Evolutionary conservation across 2,329 filamentous ascomycete genomes (phyloP).

Genomic region (Beauveria bassiana): DNA sequence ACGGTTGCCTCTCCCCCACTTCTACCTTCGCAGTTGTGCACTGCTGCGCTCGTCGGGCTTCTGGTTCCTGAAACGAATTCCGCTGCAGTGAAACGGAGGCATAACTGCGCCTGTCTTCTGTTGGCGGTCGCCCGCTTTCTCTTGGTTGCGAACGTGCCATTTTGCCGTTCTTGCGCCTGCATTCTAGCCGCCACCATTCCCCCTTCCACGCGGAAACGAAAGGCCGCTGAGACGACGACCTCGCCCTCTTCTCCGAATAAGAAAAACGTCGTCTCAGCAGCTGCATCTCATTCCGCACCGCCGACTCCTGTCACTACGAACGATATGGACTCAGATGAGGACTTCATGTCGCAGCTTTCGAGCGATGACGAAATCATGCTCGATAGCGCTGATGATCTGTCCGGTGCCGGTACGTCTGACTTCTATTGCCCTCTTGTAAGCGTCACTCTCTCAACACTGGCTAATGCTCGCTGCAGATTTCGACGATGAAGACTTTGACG

Average conservation of each 20-base stretch:
- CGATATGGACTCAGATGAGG: constrained; percentile 91
- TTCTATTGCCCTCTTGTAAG: not conserved
- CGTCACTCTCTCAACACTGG: not conserved
- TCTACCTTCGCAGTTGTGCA: not conserved
- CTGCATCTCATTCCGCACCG: constrained; percentile 38
- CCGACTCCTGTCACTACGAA: constrained; percentile 49
- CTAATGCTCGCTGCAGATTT: constrained; percentile 36
- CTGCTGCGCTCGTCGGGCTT: not conserved
- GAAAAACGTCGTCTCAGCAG: constrained; percentile 50
- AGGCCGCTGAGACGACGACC: constrained; percentile 58
- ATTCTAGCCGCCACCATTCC: constrained; percentile 45
- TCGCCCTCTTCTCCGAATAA: constrained; percentile 41
- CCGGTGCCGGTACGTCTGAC: constrained; percentile 35
- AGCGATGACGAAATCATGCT: constrained; percentile 66
- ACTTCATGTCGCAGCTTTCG: constrained; percentile 78
- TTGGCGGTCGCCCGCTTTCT: not conserved
- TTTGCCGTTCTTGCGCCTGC: not conserved
- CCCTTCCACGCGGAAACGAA: constrained; percentile 52
- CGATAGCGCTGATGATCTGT: constrained; percentile 68
- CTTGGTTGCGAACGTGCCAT: not conserved
- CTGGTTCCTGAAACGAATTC: not conserved
- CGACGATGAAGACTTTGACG: constrained; percentile 48
- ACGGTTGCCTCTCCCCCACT: not conserved
- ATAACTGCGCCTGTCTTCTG: not conserved
- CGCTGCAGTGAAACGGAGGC: not conserved